Evolutionary conservation across 2,329 filamentous ascomycete genomes (phyloP).

Genomic region (Penicillium olsonii): DNA sequence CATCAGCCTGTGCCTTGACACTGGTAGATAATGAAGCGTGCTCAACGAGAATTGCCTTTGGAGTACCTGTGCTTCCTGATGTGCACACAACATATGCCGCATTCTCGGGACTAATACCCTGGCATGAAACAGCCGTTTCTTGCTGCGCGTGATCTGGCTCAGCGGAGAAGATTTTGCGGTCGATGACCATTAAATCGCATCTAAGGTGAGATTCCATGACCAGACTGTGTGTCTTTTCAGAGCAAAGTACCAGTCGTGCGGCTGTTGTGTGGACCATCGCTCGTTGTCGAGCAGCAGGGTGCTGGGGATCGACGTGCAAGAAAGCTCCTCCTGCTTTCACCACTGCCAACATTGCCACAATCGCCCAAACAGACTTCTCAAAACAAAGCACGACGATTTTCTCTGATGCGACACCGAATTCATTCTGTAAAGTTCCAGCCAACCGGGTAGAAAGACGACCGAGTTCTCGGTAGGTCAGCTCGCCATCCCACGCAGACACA

Average conservation of each 20-base stretch:
- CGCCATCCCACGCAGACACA: not conserved
- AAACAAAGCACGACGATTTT: not conserved
- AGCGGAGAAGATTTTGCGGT: too few species aligned
- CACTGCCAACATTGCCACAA: not conserved
- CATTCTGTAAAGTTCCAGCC: not conserved
- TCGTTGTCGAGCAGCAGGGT: not conserved
- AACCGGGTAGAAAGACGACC: not conserved
- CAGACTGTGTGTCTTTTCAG: too few species aligned
- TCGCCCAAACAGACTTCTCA: not conserved
- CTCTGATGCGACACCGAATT: not conserved
- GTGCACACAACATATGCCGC: not conserved
- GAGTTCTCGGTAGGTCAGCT: not conserved
- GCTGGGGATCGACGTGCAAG: not conserved
- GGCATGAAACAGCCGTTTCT: too few species aligned
- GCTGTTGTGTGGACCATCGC: not conserved
- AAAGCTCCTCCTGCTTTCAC: not conserved
- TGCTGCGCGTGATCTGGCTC: too few species aligned
- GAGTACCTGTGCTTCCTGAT: not conserved
- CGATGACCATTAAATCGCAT: too few species aligned
- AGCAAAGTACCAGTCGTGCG: too few species aligned
- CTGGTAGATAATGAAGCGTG: not conserved
- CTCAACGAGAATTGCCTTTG: not conserved
- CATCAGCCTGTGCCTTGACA: not conserved
- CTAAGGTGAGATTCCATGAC: too few species aligned
- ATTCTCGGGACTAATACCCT: not conserved